A percentile compares a stretch with the other conserved stretches of the same genome.
Evolutionary conservation across 2,329 filamentous ascomycete species (phyloP).

Genomic region (Macrophomina phaseolina): DNA sequence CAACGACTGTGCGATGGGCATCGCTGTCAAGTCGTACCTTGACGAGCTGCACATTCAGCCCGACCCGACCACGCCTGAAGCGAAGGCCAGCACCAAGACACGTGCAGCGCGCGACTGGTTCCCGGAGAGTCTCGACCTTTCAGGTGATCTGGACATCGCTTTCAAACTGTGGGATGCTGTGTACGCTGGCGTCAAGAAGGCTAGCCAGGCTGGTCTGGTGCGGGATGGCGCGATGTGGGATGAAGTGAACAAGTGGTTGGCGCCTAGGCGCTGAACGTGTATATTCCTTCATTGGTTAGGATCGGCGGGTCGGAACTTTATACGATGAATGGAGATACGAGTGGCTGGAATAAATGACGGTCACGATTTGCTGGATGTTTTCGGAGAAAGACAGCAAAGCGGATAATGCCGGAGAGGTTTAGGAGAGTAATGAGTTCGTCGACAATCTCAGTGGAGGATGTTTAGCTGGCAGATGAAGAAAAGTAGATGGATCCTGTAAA

Average conservation of each 20-base stretch:
- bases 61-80: constrained; percentile 58
- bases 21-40: constrained; percentile 80
- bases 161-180: constrained; percentile 71
- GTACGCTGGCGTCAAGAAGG: constrained; percentile 63
- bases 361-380: constrained; percentile 1
- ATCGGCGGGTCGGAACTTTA: not conserved
- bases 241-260: constrained; percentile 66
- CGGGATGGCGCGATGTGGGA: constrained; percentile 60
- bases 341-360: not conserved
- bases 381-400: not conserved
- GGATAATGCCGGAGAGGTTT: not conserved
- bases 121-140: constrained; percentile 64
- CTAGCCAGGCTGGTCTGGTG: constrained; percentile 54
- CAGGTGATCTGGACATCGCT: constrained; percentile 63
- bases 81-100: constrained; percentile 53
- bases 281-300: not conserved
- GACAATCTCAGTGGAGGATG: not conserved
- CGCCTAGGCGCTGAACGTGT: constrained; percentile 25
- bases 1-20: constrained; percentile 76
- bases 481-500: not conserved
- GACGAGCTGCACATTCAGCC: constrained; percentile 69
- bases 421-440: not conserved
- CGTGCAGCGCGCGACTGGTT: constrained; percentile 57
- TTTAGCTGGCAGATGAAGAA: not conserved
- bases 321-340: not conserved